phyloP scores from a whole-genome alignment of 352 stramenopile species.

The Thraustochytrium sp. region DNA sequence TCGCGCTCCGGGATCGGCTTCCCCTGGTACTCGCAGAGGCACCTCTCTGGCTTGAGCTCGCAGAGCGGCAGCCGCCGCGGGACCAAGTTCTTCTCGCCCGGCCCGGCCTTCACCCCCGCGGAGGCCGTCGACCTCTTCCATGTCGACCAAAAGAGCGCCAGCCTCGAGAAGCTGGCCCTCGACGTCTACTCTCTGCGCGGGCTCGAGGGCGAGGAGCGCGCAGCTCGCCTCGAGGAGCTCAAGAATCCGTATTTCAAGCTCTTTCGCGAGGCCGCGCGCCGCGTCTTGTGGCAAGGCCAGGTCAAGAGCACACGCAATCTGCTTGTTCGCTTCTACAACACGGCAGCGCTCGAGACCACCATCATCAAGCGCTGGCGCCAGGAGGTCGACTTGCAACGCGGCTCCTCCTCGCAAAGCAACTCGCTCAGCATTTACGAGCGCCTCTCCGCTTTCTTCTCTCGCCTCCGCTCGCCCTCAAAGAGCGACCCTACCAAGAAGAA shows the following conservation, averaged over 20 bases:
- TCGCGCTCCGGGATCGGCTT: too few species aligned
- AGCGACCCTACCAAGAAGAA: neutral
- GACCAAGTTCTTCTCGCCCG: too few species aligned
- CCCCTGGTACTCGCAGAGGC: too few species aligned
- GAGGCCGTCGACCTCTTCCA: neutral
- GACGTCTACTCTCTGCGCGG: neutral
- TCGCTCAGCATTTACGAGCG: neutral
- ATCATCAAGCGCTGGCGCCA: neutral
- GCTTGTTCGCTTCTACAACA: neutral
- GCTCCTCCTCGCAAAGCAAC: neutral
- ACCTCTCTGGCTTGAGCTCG: too few species aligned
- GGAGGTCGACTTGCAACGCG: neutral
- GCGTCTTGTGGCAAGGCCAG: neutral
- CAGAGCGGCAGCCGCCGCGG: too few species aligned
- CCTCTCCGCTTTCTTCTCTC: neutral
- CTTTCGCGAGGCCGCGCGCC: neutral
- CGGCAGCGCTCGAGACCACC: neutral
- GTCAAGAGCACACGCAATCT: neutral
- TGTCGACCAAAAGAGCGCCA: neutral
- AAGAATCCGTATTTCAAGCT: neutral
- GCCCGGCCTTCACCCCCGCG: too few species aligned
- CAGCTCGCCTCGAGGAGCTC: neutral
- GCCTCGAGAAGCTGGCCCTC: neutral
- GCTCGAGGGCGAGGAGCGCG: neutral
- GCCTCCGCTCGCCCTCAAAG: too few species aligned